Evolutionary conservation across 2,329 filamentous ascomycete species (phyloP).

Genomic region (Colletotrichum lindemuthianum): DNA sequence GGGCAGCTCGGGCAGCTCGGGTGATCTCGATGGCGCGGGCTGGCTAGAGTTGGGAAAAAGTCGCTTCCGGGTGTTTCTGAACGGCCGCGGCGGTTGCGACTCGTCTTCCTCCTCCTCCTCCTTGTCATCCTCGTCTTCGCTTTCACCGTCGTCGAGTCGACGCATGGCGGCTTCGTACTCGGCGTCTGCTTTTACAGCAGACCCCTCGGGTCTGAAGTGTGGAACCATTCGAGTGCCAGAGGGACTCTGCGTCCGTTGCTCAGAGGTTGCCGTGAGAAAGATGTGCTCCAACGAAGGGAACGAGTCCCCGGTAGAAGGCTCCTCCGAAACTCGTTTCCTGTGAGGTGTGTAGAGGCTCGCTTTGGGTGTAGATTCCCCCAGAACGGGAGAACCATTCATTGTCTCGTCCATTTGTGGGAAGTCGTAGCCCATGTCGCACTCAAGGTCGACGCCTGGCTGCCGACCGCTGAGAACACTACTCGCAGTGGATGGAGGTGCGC

Average conservation of each 20-base stretch:
- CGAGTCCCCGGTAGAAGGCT: slow-evolving; percentile 40
- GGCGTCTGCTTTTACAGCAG: slow-evolving; percentile 42
- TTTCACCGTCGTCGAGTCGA: slow-evolving; percentile 49
- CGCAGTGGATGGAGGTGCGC: slow-evolving; percentile 48
- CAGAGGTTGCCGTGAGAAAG: slow-evolving; percentile 53
- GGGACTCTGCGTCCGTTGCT: slow-evolving; percentile 47
- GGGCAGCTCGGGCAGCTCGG: background rate
- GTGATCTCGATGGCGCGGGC: slow-evolving; percentile 39
- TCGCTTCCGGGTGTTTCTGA: slow-evolving; percentile 26
- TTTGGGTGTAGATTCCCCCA: slow-evolving; percentile 17
- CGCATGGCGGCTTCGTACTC: slow-evolving; percentile 58
- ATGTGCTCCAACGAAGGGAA: slow-evolving; percentile 48
- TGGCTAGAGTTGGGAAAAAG: slow-evolving; percentile 49
- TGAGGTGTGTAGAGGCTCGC: slow-evolving; percentile 13
- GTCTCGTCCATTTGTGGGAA: slow-evolving; percentile 31
- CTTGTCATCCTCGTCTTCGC: slow-evolving; percentile 43
- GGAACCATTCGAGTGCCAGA: slow-evolving; percentile 43
- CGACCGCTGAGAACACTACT: slow-evolving; percentile 59
- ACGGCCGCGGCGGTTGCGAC: slow-evolving; percentile 31
- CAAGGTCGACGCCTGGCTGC: slow-evolving; percentile 57
- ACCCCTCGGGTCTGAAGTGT: slow-evolving; percentile 40
- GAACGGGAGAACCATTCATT: slow-evolving; percentile 10
- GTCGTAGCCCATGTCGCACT: slow-evolving; percentile 47
- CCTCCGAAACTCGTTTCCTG: slow-evolving; percentile 8
- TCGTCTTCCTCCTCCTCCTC: slow-evolving; percentile 39